phyloP scores from a whole-genome alignment of 805 yeast genomes.

The Cyberlindnera petersonii region DNA sequence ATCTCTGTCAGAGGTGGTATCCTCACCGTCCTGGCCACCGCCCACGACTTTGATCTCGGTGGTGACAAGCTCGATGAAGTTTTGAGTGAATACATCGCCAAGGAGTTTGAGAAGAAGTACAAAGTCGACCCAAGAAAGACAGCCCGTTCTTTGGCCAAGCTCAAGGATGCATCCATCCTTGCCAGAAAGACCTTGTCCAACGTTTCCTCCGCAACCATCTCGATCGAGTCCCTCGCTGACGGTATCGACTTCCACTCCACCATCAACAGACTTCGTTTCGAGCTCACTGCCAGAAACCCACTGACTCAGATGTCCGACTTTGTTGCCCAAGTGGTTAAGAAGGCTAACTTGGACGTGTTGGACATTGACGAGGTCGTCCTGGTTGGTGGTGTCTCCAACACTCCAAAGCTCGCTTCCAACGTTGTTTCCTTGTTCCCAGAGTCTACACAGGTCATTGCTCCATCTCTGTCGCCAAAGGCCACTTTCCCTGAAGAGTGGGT shows the following conservation, averaged over 20 bases:
- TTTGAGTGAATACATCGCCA: conserved; percentile 78
- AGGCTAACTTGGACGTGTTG: conserved; percentile 80
- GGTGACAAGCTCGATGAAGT: conserved; percentile 83
- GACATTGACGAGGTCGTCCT: conserved; percentile 89
- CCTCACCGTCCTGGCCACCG: conserved; percentile 81
- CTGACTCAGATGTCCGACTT: conserved; percentile 73
- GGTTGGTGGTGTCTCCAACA: conserved; percentile 90
- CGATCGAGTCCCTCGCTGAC: conserved; percentile 90
- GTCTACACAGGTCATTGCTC: conserved; percentile 68
- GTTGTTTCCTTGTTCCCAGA: conserved; percentile 78
- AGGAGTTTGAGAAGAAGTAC: conserved; percentile 89
- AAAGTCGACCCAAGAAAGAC: conserved; percentile 75
- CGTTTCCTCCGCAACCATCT: conserved; percentile 82
- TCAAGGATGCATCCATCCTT: conserved; percentile 73
- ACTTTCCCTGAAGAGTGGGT: conserved; percentile 84
- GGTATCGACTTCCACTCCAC: conserved; percentile 92
- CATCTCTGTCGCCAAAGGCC: conserved; percentile 72
- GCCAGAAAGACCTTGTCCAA: conserved; percentile 91
- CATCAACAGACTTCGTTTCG: conserved; percentile 91
- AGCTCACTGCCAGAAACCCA: conserved; percentile 76
- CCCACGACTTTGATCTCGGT: conserved; percentile 78
- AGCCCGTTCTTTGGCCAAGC: conserved; percentile 84
- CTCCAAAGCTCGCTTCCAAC: conserved; percentile 84
- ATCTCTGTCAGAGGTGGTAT: conserved; percentile 92
- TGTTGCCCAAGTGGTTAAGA: conserved; percentile 66